These are phyloP conservation scores for Lactarius akahatsu DNA, from an alignment of 768 basidiomycete genomes.

Conservation along the genomic window DNA sequence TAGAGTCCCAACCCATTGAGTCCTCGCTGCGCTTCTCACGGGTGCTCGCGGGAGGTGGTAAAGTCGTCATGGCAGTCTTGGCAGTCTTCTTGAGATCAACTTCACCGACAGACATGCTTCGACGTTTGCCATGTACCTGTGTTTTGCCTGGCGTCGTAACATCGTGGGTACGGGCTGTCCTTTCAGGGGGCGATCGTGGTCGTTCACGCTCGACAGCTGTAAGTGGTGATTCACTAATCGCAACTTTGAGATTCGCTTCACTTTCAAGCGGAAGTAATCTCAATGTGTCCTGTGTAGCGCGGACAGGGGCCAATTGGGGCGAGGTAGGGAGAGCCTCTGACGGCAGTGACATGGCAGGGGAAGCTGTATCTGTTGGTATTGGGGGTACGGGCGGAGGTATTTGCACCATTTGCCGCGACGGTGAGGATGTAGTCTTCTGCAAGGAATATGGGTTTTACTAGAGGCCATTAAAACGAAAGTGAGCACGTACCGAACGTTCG, in stretches of 20 bases:
- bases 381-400: slow-evolving; percentile 33
- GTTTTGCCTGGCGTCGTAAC: neutral
- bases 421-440: slow-evolving; percentile 33
- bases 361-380: slow-evolving; percentile 2
- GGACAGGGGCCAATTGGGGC: slow-evolving; percentile 21
- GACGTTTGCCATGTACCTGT: slow-evolving; percentile 26
- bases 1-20: slow-evolving; percentile 43
- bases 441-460: slow-evolving; percentile 8
- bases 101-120: slow-evolving; percentile 39
- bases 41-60: slow-evolving; percentile 41
- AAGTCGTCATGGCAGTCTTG: slow-evolving; percentile 39
- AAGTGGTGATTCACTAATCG: slow-evolving; percentile 52
- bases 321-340: slow-evolving; percentile 50
- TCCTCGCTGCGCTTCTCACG: slow-evolving; percentile 38
- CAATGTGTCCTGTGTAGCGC: slow-evolving; percentile 38
- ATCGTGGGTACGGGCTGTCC: slow-evolving; percentile 28
- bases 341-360: slow-evolving; percentile 39
- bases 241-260: slow-evolving; percentile 37
- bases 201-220: slow-evolving; percentile 54
- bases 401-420: slow-evolving; percentile 19
- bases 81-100: slow-evolving; percentile 41
- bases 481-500: slow-evolving; percentile 62
- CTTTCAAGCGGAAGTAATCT: slow-evolving; percentile 63
- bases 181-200: slow-evolving; percentile 32
- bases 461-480: slow-evolving; percentile 20